These are phyloP conservation scores for Neocucurbitaria cava DNA, from an alignment of 2,329 filamentous ascomycete genomes.

Conservation along the genomic window DNA sequence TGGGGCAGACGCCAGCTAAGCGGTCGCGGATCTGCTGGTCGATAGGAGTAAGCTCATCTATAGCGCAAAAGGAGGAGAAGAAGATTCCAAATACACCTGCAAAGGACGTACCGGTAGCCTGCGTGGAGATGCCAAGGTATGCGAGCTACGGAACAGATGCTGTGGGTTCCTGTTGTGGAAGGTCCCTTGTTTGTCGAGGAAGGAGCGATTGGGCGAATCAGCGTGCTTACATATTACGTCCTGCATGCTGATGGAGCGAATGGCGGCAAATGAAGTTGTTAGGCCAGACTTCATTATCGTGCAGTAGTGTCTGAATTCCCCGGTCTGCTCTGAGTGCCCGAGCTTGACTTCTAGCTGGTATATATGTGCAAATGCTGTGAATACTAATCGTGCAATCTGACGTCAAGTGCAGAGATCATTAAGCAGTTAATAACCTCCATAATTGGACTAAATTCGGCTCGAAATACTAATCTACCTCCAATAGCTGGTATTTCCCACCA, in stretches of 20 bases:
- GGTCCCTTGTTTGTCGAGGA: not conserved
- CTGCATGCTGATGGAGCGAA: not conserved
- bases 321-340: not conserved
- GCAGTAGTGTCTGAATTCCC: not conserved
- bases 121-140: not conserved
- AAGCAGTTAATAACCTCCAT: not conserved
- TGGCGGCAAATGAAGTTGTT: not conserved
- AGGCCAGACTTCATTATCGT: not conserved
- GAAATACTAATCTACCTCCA: conserved; percentile 53
- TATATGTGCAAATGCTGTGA: not conserved
- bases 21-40: not conserved
- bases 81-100: conserved; percentile 10
- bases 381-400: not conserved
- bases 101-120: too few relatives aligned
- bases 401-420: not conserved
- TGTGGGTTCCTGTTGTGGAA: not conserved
- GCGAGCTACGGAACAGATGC: not conserved
- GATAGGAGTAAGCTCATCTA: not conserved
- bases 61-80: not conserved
- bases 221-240: not conserved
- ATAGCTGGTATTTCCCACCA: conserved; percentile 58
- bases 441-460: not conserved
- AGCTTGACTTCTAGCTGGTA: not conserved
- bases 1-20: conserved; percentile 1
- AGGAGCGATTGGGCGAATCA: not conserved